Evolutionary conservation across 129 eudicot species (phyloP).

Genomic region (Centrapalus pauciflorus): DNA sequence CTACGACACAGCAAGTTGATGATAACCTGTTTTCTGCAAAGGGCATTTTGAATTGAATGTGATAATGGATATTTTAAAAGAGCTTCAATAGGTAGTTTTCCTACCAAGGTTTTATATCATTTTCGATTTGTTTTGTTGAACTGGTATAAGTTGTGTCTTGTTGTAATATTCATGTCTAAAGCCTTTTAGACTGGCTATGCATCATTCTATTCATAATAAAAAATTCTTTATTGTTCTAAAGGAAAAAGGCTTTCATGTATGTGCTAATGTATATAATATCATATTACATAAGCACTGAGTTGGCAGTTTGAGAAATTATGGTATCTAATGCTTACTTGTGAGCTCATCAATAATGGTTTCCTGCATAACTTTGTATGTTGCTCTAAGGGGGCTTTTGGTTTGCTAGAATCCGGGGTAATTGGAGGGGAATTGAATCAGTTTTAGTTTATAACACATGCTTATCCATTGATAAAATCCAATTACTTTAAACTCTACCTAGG

Average conservation of each 20-base stretch:
- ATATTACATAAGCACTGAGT: not conserved
- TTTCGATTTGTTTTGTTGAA: not conserved
- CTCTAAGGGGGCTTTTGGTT: not conserved
- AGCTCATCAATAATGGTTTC: not conserved
- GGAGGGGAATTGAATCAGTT: too few relatives aligned
- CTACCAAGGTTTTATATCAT: not conserved
- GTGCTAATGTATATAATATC: not conserved
- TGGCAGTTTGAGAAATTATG: slow-evolving; percentile 5
- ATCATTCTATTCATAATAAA: not conserved
- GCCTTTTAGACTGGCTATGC: not conserved
- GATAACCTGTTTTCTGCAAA: not conserved
- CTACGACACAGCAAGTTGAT: not conserved
- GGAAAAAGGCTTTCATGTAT: not conserved
- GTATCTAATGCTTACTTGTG: not conserved
- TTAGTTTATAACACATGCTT: too few relatives aligned
- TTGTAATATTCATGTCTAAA: not conserved
- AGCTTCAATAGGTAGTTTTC: not conserved
- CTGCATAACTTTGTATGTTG: not conserved
- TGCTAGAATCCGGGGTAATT: too few relatives aligned
- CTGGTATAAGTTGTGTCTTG: not conserved
- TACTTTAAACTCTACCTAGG: too few relatives aligned
- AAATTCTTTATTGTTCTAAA: not conserved
- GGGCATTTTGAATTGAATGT: not conserved
- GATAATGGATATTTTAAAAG: not conserved
- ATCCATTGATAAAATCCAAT: too few relatives aligned